phyloP scores from a whole-genome alignment of 305 asterid species.

The Ajuga reptans region DNA sequence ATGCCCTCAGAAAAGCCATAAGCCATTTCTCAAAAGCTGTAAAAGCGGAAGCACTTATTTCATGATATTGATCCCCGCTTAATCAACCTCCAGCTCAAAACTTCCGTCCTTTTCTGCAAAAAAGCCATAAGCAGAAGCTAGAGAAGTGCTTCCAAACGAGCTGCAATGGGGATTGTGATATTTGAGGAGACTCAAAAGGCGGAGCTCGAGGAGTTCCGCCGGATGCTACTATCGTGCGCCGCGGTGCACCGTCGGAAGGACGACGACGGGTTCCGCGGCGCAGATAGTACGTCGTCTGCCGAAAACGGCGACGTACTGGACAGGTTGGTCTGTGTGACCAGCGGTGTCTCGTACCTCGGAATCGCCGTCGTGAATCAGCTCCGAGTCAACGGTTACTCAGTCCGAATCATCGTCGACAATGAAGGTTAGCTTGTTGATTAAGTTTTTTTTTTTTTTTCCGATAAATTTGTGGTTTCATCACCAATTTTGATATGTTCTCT shows the following conservation, averaged over 20 bases:
- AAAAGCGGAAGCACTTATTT: slow-evolving; percentile 12
- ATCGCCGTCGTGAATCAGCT: slow-evolving; percentile 78
- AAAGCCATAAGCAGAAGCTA: not conserved
- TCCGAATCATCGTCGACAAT: slow-evolving; percentile 64
- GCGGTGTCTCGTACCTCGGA: slow-evolving; percentile 81
- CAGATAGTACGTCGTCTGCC: not conserved
- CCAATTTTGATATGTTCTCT: too few relatives aligned
- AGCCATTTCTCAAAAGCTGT: too few relatives aligned
- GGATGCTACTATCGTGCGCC: slow-evolving; percentile 68
- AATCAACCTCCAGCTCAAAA: slow-evolving; percentile 11
- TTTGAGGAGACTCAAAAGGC: slow-evolving; percentile 45
- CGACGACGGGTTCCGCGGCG: slow-evolving; percentile 26
- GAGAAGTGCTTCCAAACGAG: not conserved
- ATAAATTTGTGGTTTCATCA: too few relatives aligned
- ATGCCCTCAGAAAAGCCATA: too few relatives aligned
- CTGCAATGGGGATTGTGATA: slow-evolving; percentile 59
- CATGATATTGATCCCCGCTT: slow-evolving; percentile 31
- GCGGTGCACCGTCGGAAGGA: slow-evolving; percentile 55
- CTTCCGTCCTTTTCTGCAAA: not conserved
- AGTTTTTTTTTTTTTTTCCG: not conserved
- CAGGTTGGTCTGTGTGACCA: slow-evolving; percentile 73
- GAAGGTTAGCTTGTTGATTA: slow-evolving; percentile 40
- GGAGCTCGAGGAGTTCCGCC: slow-evolving; percentile 70
- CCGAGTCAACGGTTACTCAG: slow-evolving; percentile 70
- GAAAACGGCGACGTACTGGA: slow-evolving; percentile 34